These are phyloP conservation scores for Lasiosphaeris hirsuta DNA, from an alignment of 495 filamentous ascomycete genomes.

Conservation along the genomic window DNA sequence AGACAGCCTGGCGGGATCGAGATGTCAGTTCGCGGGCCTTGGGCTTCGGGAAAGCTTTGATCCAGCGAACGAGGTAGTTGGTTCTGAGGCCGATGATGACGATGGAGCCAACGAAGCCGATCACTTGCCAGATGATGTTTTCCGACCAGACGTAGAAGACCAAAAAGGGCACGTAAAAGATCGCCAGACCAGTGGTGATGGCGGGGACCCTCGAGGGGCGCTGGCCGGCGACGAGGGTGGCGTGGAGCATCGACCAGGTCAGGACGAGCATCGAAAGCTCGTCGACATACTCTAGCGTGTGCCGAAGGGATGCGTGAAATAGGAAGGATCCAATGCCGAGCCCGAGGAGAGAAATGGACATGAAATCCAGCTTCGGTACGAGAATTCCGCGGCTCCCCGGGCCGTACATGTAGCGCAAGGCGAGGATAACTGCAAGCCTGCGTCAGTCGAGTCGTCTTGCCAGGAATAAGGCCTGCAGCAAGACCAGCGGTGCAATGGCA, in stretches of 20 bases:
- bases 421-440: conserved; percentile 2
- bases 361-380: conserved; percentile 9
- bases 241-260: conserved; percentile 49
- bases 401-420: conserved; percentile 9
- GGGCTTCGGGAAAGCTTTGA: conserved; percentile 9
- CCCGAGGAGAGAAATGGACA: conserved; percentile 10
- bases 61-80: conserved; percentile 23
- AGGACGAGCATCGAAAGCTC: conserved; percentile 48
- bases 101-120: conserved; percentile 18
- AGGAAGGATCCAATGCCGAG: conserved; percentile 17
- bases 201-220: conserved; percentile 23
- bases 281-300: conserved; percentile 15
- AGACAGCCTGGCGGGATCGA: conserved; percentile 14
- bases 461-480: background rate
- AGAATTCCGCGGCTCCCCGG: conserved; percentile 1
- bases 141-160: conserved; percentile 36
- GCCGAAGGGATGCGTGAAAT: conserved; percentile 14
- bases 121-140: conserved; percentile 29
- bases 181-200: conserved; percentile 26
- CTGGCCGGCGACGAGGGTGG: conserved; percentile 43
- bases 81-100: conserved; percentile 12
- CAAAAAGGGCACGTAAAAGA: conserved; percentile 28
- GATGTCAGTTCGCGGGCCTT: conserved; percentile 14
- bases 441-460: conserved; percentile 1
- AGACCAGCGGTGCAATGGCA: background rate